Base-by-base conservation (phyloP, 1,139 yeast genomes). In the Scheffersomyces parashehatae region DNA sequence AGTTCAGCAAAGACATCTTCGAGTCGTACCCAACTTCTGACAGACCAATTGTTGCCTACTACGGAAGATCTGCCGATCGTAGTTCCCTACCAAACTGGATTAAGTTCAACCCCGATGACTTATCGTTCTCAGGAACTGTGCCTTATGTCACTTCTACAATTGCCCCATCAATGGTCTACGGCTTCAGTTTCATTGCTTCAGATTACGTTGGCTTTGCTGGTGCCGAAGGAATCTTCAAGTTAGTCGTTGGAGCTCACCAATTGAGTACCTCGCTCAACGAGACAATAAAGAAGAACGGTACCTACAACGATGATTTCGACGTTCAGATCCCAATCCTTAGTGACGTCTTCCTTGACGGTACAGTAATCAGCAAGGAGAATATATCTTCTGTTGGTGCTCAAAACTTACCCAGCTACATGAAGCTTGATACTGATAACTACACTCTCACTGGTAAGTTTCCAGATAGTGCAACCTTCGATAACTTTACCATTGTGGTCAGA, bases 51-150 rank as follows among this genome's bases (percentile, higher is more conserved):
- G 67, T 77, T 16, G 83, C 85, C n/a, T 89, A 85, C 66, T 87
- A 88, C 57, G 97, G 97, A n/a, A 78, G 88, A 50, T 81, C 93
- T 14, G 70, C 75, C 15, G 88, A 88, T 59, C 81, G 93, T 59
- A 79, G 96, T 1, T 95, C 99, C 1, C 74, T 93, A 42, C 99
- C 99, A 24, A 84, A 81, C 56, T 93, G 99, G 99, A 70, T 90
- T 42, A 63, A 67, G 44, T 93, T 91, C 59, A 81, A 88, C 58
- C 61, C 83, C 8, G 68, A 72, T 35, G 72, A 69, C 42, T 66
- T 88, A 49, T 76, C 86, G n/a, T 91, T 90, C 61, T 73, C 82
- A 34, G 99, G 99, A 34, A 83, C 84, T 1, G 93, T 96, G 0
- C 99, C 99, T 3, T 70, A 85, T 7, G 88, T 88, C 28, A 85